A percentile compares a stretch with the other conserved stretches of the same genome.
phyloP scores from a whole-genome alignment of 768 basidiomycete species.

The Pisolithus tinctorius region DNA sequence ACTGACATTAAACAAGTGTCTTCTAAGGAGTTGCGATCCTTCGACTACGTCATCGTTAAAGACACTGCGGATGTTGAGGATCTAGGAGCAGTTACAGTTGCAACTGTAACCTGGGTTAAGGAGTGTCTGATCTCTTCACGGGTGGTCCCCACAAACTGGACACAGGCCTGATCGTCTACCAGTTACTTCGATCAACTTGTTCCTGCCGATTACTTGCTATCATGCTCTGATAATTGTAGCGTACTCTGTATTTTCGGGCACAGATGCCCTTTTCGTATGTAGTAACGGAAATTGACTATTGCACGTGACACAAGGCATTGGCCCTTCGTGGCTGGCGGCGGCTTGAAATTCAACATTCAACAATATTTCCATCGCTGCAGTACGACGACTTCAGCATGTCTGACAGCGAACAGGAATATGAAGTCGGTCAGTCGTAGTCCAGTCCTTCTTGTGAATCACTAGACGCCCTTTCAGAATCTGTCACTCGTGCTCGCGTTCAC shows the following conservation, averaged over 20 bases:
- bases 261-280: background rate
- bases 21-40: slow-evolving; percentile 24
- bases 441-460: slow-evolving; percentile 1
- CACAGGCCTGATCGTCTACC: background rate
- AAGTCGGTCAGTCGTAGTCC: slow-evolving; percentile 50
- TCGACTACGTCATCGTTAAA: slow-evolving; percentile 60
- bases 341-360: background rate
- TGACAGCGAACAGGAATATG: slow-evolving; percentile 47
- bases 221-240: slow-evolving; percentile 7
- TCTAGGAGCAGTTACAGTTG: slow-evolving; percentile 29
- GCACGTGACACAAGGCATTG: background rate
- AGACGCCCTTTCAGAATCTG: slow-evolving; percentile 36
- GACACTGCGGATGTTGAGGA: slow-evolving; percentile 27
- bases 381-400: background rate
- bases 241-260: background rate
- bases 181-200: background rate
- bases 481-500: slow-evolving; percentile 46
- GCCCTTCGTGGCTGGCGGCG: background rate
- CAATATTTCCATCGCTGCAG: background rate
- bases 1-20: slow-evolving; percentile 33
- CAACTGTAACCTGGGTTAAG: slow-evolving; percentile 69
- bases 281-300: background rate
- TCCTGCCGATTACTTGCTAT: slow-evolving; percentile 6
- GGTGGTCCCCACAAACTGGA: slow-evolving; percentile 27
- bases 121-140: slow-evolving; percentile 65